A percentile compares a stretch with the other conserved stretches of the same genome.
phyloP scores from a whole-genome alignment of 1,139 yeast species.

The Arxiozyma slooffiae region DNA sequence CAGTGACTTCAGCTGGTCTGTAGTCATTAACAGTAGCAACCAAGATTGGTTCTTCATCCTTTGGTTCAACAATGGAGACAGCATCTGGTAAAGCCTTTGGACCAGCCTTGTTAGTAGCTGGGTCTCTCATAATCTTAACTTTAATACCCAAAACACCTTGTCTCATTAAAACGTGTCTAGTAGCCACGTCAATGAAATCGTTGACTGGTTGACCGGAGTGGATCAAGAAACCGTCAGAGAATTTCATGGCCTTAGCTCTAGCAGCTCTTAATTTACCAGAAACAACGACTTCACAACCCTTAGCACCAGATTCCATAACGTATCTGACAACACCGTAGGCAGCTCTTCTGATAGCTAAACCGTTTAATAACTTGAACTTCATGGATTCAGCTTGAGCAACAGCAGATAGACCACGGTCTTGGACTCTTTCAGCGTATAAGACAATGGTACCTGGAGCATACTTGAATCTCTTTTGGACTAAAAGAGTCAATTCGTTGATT shows the following conservation, averaged over 20 bases:
- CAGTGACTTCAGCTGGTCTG: conserved; percentile 38
- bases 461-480: conserved; percentile 98
- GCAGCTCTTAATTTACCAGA: conserved; percentile 99
- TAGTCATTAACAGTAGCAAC: conserved; percentile 79
- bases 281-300: conserved; percentile 99
- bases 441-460: conserved; percentile 89
- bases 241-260: conserved; percentile 99
- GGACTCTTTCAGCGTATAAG: conserved; percentile 97
- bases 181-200: conserved; percentile 97
- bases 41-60: conserved; percentile 84
- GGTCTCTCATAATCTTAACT: conserved; percentile 99
- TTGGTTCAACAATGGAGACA: conserved; percentile 90
- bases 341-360: conserved; percentile 99
- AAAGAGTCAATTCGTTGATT: conserved; percentile 96
- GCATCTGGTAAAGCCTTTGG: conserved; percentile 94
- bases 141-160: conserved; percentile 99
- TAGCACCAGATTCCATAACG: conserved; percentile 99
- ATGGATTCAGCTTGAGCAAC: conserved; percentile 99
- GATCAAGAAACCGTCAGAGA: conserved; percentile 99
- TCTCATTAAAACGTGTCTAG: conserved; percentile 99
- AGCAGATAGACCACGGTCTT: conserved; percentile 98
- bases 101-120: conserved; percentile 83
- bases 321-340: conserved; percentile 99
- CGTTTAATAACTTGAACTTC: conserved; percentile 95
- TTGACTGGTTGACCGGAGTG: conserved; percentile 99